These are phyloP conservation scores for Aspergillus sp. DNA, from an alignment of 2,329 filamentous ascomycete genomes.

Conservation along the genomic window DNA sequence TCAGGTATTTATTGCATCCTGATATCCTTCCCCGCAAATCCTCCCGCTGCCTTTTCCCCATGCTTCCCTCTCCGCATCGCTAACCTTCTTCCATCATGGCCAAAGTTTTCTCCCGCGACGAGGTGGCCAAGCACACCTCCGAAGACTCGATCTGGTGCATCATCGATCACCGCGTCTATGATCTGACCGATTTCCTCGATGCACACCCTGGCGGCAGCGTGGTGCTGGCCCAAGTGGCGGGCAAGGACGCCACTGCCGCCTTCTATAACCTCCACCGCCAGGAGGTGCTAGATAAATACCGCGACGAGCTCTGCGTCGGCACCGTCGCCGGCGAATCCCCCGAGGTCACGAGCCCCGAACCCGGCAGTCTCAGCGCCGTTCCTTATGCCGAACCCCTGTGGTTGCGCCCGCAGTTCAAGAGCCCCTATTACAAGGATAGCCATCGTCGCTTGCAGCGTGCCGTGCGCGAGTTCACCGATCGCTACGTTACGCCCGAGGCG, in stretches of 20 bases:
- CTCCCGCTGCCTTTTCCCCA: background rate
- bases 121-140: constrained; percentile 74
- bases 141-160: constrained; percentile 79
- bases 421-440: constrained; percentile 76
- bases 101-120: constrained; percentile 46
- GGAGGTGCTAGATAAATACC: constrained; percentile 81
- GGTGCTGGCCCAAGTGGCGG: constrained; percentile 77
- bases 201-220: constrained; percentile 80
- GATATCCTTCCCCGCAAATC: background rate
- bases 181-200: constrained; percentile 80
- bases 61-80: background rate
- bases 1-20: background rate
- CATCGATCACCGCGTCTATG: constrained; percentile 84
- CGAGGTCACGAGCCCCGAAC: constrained; percentile 66
- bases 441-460: constrained; percentile 69
- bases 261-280: constrained; percentile 94
- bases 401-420: constrained; percentile 74
- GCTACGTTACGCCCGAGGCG: constrained; percentile 70
- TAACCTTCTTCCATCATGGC: constrained; percentile 14
- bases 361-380: constrained; percentile 72
- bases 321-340: constrained; percentile 72
- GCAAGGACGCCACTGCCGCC: constrained; percentile 74
- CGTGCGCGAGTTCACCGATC: constrained; percentile 71
- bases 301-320: constrained; percentile 69
- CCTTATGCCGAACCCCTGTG: constrained; percentile 85